Base-by-base conservation (phyloP, 176 grass and related monocot genomes). In the Cocos nucifera region DNA sequence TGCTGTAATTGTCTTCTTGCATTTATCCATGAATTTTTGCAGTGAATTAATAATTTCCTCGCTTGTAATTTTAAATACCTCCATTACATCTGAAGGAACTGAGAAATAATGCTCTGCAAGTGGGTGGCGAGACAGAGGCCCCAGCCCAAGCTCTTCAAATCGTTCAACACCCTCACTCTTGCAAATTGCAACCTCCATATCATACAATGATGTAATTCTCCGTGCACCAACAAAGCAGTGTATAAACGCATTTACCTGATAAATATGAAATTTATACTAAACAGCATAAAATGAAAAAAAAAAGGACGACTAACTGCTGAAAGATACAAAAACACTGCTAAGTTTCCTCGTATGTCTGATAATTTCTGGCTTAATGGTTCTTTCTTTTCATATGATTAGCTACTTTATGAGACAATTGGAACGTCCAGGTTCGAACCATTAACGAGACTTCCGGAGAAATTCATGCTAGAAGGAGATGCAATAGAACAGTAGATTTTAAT, bases 61-160 rank as follows among this genome's bases (percentile, higher is more conserved):
- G 0, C 79, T 88, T 58, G 61, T 78, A 79, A 97, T 80, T 49
- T 82, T 88, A 58, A 89, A 78, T 17, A 77, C 77, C 15, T 64
- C 61, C 15, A 69, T 76, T 60, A 79, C 51, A 74, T 90, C 83
- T 58, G 72, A 57, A 75, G 80, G 62, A 39, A 69, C 52, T 16
- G 22, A 69, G 69, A 97, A 97, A 69, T 97, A 90, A 79, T 87
- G 87, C 53, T 20, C 75, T 52, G 85, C 75, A 67, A 85, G 78
- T 17, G 80, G 81, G 8, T 97, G 78, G 57, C 75, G 69, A 72
- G 83, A 72, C 53, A 91, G 77, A 65, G 92, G 83, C 22, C 92
- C 87, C 78, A 97, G 54, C 12, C 75, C 75, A 63, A 97, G 83
- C 60, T 97, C 86, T 57, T 97, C 80, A 59, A 97, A 97, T 73